Conservation (phyloP, 495 filamentous ascomycete genomes). For the Daldinia childiae region DNA sequence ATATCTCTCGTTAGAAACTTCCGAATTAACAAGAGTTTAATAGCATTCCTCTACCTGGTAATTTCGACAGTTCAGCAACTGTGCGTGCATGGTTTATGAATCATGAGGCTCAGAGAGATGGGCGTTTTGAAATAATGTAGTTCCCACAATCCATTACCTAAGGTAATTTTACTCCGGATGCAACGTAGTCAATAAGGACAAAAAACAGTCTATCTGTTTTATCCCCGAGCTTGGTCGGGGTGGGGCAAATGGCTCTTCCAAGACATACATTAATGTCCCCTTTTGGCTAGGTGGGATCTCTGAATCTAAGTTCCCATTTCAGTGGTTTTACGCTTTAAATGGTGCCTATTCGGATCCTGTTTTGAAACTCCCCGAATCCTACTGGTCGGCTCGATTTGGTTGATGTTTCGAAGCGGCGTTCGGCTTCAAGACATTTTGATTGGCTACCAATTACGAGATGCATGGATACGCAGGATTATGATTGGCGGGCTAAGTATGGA, state of each 20-base stretch:
- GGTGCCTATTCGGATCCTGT: slow-evolving; percentile 24
- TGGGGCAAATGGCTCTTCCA: slow-evolving; percentile 20
- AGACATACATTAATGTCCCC: slow-evolving; percentile 10
- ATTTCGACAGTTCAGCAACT: neutral
- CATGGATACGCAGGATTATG: neutral
- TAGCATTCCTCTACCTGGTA: neutral
- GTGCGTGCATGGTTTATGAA: neutral
- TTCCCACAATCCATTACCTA: neutral
- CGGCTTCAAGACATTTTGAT: slow-evolving; percentile 5
- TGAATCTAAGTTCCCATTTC: slow-evolving; percentile 18
- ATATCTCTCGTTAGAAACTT: neutral
- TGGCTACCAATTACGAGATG: slow-evolving; percentile 39
- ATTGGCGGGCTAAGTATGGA: slow-evolving; percentile 34
- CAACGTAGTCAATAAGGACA: neutral
- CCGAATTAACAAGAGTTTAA: neutral
- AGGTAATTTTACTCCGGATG: neutral
- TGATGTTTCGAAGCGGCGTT: slow-evolving; percentile 26
- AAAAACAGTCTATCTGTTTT: neutral
- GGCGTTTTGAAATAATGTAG: neutral
- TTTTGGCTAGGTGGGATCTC: slow-evolving; percentile 12
- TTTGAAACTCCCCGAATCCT: slow-evolving; percentile 30
- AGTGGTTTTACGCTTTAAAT: slow-evolving; percentile 1
- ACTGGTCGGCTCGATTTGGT: slow-evolving; percentile 12
- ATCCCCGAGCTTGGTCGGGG: neutral
- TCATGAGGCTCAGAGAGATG: neutral